These are phyloP conservation scores for Colletotrichum tabaci DNA, from an alignment of 2,329 filamentous ascomycete genomes.

Conservation along the genomic window DNA sequence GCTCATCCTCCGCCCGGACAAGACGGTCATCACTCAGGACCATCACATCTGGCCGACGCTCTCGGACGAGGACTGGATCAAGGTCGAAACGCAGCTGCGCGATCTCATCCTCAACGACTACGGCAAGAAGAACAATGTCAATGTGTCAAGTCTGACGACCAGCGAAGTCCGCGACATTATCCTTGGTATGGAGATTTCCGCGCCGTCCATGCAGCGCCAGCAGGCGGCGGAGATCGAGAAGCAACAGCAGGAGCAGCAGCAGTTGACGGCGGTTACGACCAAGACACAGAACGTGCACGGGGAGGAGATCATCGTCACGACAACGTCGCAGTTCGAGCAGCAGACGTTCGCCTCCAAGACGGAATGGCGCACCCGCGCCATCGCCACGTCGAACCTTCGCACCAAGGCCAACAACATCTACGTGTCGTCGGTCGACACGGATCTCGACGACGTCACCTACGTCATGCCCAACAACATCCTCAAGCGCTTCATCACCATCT, in stretches of 20 bases:
- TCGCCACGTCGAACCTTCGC: slow-evolving; percentile 94
- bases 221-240: slow-evolving; percentile 99
- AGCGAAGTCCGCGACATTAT: slow-evolving; percentile 99
- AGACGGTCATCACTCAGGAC: slow-evolving; percentile 97
- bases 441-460: slow-evolving; percentile 92
- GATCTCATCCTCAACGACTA: slow-evolving; percentile 98
- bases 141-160: slow-evolving; percentile 94
- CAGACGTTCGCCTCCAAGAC: slow-evolving; percentile 99
- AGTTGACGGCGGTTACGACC: slow-evolving; percentile 96
- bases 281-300: slow-evolving; percentile 98
- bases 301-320: slow-evolving; percentile 98
- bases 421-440: slow-evolving; percentile 94
- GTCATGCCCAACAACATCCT: slow-evolving; percentile 99
- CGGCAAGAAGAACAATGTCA: slow-evolving; percentile 99
- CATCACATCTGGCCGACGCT: slow-evolving; percentile 99
- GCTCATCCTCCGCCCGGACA: slow-evolving; percentile 93
- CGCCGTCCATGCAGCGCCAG: slow-evolving; percentile 97
- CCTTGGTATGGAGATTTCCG: slow-evolving; percentile 98
- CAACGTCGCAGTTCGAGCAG: slow-evolving; percentile 97
- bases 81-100: slow-evolving; percentile 96
- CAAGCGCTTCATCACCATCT: slow-evolving; percentile 97
- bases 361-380: slow-evolving; percentile 96
- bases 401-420: slow-evolving; percentile 98
- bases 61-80: slow-evolving; percentile 98
- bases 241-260: slow-evolving; percentile 96